Conservation (phyloP, 768 basidiomycete species). For the Paxillus rubicundulus region DNA sequence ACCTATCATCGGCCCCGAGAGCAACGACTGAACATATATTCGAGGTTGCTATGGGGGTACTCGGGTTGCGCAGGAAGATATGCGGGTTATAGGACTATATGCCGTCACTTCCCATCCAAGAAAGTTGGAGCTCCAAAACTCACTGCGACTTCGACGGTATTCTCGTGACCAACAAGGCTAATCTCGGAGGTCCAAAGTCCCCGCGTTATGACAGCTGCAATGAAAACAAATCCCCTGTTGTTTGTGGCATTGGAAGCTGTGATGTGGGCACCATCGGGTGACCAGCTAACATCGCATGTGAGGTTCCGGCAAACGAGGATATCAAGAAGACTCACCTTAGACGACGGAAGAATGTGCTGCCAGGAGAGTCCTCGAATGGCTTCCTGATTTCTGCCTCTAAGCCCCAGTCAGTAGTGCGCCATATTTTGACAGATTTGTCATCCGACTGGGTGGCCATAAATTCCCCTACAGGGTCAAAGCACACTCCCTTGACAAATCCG, state of each 20-base stretch:
- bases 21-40: conserved; percentile 93
- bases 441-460: conserved; percentile 98
- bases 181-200: conserved; percentile 90
- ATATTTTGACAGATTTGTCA: conserved; percentile 94
- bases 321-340: conserved; percentile 55
- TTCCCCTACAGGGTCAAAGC: conserved; percentile 98
- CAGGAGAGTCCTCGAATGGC: conserved; percentile 92
- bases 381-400: conserved; percentile 82
- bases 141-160: conserved; percentile 94
- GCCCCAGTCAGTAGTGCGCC: conserved; percentile 92
- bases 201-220: conserved; percentile 91
- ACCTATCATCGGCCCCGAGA: conserved; percentile 89
- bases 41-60: conserved; percentile 62
- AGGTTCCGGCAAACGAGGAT: neutral
- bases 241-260: conserved; percentile 98
- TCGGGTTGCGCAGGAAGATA: conserved; percentile 80
- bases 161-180: conserved; percentile 94
- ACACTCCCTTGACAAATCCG: conserved; percentile 98
- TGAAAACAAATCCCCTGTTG: conserved; percentile 93
- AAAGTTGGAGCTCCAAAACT: conserved; percentile 25
- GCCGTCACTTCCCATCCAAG: conserved; percentile 6
- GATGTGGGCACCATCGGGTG: conserved; percentile 97
- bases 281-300: conserved; percentile 65
- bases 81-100: conserved; percentile 80
- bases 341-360: conserved; percentile 90